Base-by-base conservation (phyloP, 1,139 yeast species). In the Saccharomyces hybrid region DNA sequence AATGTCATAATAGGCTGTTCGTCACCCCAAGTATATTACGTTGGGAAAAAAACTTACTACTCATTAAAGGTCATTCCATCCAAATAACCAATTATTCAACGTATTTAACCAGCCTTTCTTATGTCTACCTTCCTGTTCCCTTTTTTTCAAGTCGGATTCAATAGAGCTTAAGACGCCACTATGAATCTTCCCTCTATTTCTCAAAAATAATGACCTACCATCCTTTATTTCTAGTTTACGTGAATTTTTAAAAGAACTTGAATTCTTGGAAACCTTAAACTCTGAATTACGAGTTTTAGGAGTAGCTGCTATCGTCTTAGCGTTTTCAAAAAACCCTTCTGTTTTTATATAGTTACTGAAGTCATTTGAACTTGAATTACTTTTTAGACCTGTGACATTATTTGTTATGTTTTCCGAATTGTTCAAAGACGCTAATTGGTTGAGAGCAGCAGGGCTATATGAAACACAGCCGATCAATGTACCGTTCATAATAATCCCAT, bases 401-500 rank as follows among this genome's bases (percentile, higher is more conserved):
- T 5, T 5, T 38, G 9, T 38, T 9, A 11, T 38, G 9, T 8
- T 11, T 8, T 16, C 25, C 25, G 25, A 38, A 9, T 38, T 38
- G 13, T 16, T 38, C 3, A 38, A 71, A 50, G 82, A 79, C 38
- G 83, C 80, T 53, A 84, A 71, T 61, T 81, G 81, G 62, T 83
- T 89, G 32, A 83, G 74, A 1, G 83, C 78, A 38, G 75, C 75
- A 59, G 79, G 81, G 51, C 79, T 75, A 70, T 84, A 80, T 42
- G 91, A 82, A 25, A 86, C 82, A 55, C 91, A 91, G 0, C 96
- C 96, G 55, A 88, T 75, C 54, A 84, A 75, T 16, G 79, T 78
- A 0, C 89, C 90, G 51, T 85, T 85, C 62, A 84, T 78, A 1
- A 84, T 80, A 14, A 78, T 72, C 0, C 95, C 95, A 64, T 87